Evolutionary conservation across 2,329 filamentous ascomycete genomes (phyloP).

Genomic region (Penicillium sp.): DNA sequence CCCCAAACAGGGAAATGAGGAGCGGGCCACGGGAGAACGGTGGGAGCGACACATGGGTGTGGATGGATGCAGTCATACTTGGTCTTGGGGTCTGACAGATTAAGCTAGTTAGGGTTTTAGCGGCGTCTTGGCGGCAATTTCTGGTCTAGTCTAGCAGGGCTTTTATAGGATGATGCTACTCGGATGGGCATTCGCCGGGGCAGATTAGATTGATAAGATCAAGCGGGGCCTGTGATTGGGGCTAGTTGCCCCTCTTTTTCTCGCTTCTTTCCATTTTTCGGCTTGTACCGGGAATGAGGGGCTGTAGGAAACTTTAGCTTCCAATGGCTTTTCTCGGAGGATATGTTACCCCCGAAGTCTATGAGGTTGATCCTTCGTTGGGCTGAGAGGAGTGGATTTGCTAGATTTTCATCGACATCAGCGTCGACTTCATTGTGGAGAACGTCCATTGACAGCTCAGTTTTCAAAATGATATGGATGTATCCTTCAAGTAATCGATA

Average conservation of each 20-base stretch:
- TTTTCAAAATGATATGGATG: too few species aligned
- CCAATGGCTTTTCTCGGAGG: background rate
- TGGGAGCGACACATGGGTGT: background rate
- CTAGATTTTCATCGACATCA: too few species aligned
- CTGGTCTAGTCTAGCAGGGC: background rate
- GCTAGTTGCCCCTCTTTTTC: background rate
- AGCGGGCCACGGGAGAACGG: background rate
- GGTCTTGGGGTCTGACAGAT: background rate
- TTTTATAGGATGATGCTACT: background rate
- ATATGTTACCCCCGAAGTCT: background rate
- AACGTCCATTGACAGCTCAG: too few species aligned
- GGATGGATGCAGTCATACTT: background rate
- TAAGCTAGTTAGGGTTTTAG: background rate
- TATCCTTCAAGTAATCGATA: too few species aligned
- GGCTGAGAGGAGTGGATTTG: background rate
- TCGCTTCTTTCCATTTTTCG: background rate
- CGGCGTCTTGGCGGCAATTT: background rate
- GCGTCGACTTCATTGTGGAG: too few species aligned
- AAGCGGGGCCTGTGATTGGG: background rate
- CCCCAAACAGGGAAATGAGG: background rate
- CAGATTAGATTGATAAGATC: conserved; percentile 16
- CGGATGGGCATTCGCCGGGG: conserved; percentile 6
- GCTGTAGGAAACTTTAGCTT: background rate
- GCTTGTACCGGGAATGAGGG: background rate
- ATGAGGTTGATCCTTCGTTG: background rate